A percentile compares a stretch with the other conserved stretches of the same genome.
Conservation (phyloP, 169 alveolate genomes). For the Plasmodium malariae region DNA sequence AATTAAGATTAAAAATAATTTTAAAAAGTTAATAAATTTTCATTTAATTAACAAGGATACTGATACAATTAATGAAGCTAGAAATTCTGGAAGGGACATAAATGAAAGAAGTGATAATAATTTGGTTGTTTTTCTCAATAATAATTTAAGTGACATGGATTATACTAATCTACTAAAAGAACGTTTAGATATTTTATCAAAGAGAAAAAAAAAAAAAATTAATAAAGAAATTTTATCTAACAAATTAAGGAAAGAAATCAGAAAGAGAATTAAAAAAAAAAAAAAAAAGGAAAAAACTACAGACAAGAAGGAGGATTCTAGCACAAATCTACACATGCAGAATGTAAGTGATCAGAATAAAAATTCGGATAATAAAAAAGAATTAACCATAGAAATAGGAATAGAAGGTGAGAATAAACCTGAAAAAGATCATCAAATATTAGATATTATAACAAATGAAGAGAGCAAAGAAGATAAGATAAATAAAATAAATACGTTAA, state of each 20-base stretch:
- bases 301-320: slow-evolving; percentile 3
- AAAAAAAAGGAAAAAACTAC: neutral
- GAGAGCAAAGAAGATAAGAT: slow-evolving; percentile 63
- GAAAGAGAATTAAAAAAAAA: slow-evolving; percentile 36
- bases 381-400: neutral
- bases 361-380: neutral
- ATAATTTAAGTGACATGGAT: neutral
- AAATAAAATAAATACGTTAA: slow-evolving; percentile 57
- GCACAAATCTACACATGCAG: neutral
- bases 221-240: slow-evolving; percentile 5
- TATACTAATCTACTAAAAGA: slow-evolving; percentile 12
- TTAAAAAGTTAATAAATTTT: slow-evolving; percentile 44
- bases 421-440: slow-evolving; percentile 28
- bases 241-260: slow-evolving; percentile 25
- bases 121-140: too few species aligned
- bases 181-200: slow-evolving; percentile 19
- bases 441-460: slow-evolving; percentile 51
- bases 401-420: neutral
- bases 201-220: slow-evolving; percentile 55
- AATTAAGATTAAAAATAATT: slow-evolving; percentile 47
- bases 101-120: too few species aligned
- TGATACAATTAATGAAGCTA: neutral
- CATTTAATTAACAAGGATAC: slow-evolving; percentile 5
- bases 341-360: neutral
- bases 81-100: neutral